Percentiles rank a stretch among this genome's conserved stretches.
These are phyloP conservation scores for Phoma sp. DNA, from an alignment of 2,329 filamentous ascomycete species.

Conservation along the genomic window DNA sequence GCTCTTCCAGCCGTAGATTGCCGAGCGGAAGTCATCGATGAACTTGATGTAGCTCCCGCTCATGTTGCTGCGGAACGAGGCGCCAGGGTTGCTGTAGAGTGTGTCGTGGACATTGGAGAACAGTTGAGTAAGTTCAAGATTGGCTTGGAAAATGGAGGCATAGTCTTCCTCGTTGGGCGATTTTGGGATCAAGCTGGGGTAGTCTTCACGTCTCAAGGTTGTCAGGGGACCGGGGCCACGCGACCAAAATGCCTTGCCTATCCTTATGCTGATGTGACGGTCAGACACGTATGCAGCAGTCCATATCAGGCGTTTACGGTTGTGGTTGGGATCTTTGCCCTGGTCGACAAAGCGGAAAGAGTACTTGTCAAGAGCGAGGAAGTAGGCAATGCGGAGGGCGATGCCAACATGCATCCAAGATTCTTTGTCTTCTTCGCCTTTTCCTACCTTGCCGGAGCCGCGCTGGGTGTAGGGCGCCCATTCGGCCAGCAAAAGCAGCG, in stretches of 20 bases:
- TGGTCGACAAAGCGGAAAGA: slow-evolving; percentile 68
- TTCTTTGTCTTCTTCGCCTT: slow-evolving; percentile 76
- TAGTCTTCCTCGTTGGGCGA: slow-evolving; percentile 70
- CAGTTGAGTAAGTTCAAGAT: slow-evolving; percentile 73
- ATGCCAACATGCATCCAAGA: slow-evolving; percentile 81
- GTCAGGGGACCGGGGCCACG: slow-evolving; percentile 73
- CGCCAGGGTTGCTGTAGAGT: slow-evolving; percentile 73
- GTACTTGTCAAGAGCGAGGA: slow-evolving; percentile 72
- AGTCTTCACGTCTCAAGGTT: slow-evolving; percentile 70
- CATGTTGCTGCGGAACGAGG: slow-evolving; percentile 73
- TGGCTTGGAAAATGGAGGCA: slow-evolving; percentile 73
- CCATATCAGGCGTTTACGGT: slow-evolving; percentile 73
- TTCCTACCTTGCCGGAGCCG: slow-evolving; percentile 68
- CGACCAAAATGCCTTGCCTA: slow-evolving; percentile 78
- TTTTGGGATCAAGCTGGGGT: slow-evolving; percentile 69
- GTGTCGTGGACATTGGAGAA: slow-evolving; percentile 79
- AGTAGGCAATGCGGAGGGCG: slow-evolving; percentile 73
- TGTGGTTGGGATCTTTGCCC: slow-evolving; percentile 65
- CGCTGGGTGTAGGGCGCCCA: slow-evolving; percentile 74
- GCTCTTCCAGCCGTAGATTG: slow-evolving; percentile 74
- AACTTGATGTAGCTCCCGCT: slow-evolving; percentile 78
- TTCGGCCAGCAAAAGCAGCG: slow-evolving; percentile 72
- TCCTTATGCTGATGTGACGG: slow-evolving; percentile 68
- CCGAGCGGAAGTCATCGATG: slow-evolving; percentile 74
- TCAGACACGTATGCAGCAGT: slow-evolving; percentile 57